A percentile compares a stretch with the other conserved stretches of the same genome.
Evolutionary conservation across 371 early-diverging fungal genomes (phyloP).

Genomic region (Mortierella sp.): DNA sequence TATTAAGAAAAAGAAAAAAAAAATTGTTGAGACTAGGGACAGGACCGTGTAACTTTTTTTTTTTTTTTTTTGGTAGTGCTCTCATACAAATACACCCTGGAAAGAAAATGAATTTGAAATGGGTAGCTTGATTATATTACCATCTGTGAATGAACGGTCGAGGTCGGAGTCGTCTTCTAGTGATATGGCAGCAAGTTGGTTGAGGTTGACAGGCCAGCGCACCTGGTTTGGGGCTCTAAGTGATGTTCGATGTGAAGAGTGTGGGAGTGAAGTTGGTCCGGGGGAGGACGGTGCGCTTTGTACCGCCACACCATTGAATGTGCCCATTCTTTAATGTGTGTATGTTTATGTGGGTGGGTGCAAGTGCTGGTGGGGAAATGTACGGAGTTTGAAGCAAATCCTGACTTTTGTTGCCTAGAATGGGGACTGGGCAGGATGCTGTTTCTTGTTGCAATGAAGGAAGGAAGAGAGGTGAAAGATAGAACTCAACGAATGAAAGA

Average conservation of each 20-base stretch:
- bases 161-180: constrained; percentile 57
- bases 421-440: too few species aligned
- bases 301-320: constrained; percentile 13
- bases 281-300: neutral
- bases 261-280: constrained; percentile 8
- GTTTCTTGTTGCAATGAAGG: too few species aligned
- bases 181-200: constrained; percentile 53
- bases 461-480: neutral
- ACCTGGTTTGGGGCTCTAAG: constrained; percentile 36
- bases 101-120: too few species aligned
- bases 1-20: neutral
- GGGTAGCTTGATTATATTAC: constrained; percentile 4
- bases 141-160: constrained; percentile 48
- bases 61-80: too few species aligned
- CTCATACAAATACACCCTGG: neutral
- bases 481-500: neutral
- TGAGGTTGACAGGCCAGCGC: constrained; percentile 53
- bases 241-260: constrained; percentile 22
- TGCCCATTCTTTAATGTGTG: constrained; percentile 13
- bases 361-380: too few species aligned
- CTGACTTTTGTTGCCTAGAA: too few species aligned
- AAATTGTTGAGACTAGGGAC: neutral
- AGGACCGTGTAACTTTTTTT: neutral
- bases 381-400: too few species aligned
- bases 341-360: too few species aligned